Evolutionary conservation across 192 early-diverging fungal species (phyloP).

Genomic region (Coemansia sp.): DNA sequence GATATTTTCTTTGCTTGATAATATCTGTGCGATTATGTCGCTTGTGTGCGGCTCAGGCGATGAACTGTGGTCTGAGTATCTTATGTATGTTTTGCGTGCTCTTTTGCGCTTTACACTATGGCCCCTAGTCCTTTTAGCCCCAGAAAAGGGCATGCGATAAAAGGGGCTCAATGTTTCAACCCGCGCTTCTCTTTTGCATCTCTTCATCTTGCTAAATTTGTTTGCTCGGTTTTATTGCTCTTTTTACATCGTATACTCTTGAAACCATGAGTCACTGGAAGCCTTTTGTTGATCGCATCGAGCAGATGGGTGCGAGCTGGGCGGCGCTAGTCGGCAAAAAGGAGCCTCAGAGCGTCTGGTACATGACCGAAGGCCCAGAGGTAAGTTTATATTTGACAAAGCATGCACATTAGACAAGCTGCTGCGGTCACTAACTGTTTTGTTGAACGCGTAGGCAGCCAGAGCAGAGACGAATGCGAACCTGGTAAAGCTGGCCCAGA

Average conservation of each 20-base stretch:
- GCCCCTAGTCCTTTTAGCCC: conserved; percentile 6
- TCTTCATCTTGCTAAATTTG: neutral
- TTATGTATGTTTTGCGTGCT: neutral
- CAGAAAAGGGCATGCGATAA: neutral
- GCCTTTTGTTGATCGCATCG: neutral
- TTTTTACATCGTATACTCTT: neutral
- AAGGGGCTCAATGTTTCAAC: neutral
- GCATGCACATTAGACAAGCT: neutral
- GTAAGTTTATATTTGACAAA: neutral
- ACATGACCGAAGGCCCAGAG: neutral
- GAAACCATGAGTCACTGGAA: neutral
- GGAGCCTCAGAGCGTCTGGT: neutral
- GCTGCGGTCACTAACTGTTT: neutral
- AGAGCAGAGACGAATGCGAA: neutral
- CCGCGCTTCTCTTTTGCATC: neutral
- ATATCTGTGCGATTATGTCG: conserved; percentile 75
- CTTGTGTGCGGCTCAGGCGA: conserved; percentile 77
- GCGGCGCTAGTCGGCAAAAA: conserved; percentile 1
- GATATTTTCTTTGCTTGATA: neutral
- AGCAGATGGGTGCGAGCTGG: neutral
- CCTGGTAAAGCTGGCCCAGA: neutral
- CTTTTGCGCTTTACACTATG: too few species aligned
- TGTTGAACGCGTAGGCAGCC: neutral
- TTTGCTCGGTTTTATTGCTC: neutral
- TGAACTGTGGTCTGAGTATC: too few species aligned